phyloP scores from a whole-genome alignment of 2,329 filamentous ascomycete species.

The Fusarium clavum region DNA sequence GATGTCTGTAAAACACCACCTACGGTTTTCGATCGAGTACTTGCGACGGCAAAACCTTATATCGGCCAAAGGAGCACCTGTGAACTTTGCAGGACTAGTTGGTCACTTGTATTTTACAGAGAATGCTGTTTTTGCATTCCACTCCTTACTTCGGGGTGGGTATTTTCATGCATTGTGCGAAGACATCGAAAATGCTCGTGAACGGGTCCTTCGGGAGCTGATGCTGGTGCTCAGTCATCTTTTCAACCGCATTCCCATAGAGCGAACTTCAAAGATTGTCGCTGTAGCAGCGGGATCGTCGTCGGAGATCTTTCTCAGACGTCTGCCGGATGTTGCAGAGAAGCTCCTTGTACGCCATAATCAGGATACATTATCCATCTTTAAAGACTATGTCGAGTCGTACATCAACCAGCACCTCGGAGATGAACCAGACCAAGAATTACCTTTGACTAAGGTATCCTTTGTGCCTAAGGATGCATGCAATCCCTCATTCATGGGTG shows the following conservation, averaged over 20 bases:
- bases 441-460: conserved; percentile 70
- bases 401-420: conserved; percentile 74
- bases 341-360: conserved; percentile 72
- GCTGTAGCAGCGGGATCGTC: conserved; percentile 66
- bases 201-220: conserved; percentile 66
- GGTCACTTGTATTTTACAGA: conserved; percentile 82
- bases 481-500: neutral
- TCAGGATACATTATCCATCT: conserved; percentile 71
- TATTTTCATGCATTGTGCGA: conserved; percentile 74
- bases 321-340: conserved; percentile 68
- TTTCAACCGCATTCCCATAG: conserved; percentile 70
- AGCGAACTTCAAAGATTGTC: conserved; percentile 58
- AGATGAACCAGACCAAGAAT: conserved; percentile 59
- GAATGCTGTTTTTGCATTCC: conserved; percentile 80
- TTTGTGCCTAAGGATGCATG: conserved; percentile 51
- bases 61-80: conserved; percentile 67
- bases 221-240: conserved; percentile 78
- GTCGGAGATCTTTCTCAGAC: conserved; percentile 73
- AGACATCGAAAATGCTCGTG: conserved; percentile 62
- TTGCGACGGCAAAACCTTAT: conserved; percentile 76
- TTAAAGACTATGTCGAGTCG: conserved; percentile 75
- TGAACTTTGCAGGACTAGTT: conserved; percentile 79
- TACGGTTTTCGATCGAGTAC: conserved; percentile 86
- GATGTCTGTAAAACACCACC: conserved; percentile 77
- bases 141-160: conserved; percentile 76